Base-by-base conservation (phyloP, 805 yeast genomes). In the Candida krabiensis region DNA sequence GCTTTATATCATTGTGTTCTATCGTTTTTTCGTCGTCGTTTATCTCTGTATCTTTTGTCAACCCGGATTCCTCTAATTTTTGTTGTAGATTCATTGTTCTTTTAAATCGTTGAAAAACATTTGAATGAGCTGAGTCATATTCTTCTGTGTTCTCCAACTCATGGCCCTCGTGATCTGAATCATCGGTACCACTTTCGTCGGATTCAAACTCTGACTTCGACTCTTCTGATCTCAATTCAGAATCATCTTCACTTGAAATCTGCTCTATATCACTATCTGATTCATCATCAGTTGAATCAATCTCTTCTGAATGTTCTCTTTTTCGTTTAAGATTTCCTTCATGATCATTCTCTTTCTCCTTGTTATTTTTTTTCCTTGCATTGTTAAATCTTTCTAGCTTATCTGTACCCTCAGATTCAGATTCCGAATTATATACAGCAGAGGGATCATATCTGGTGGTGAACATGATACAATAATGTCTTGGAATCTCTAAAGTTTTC, bases 51-150 rank as follows among this genome's bases (percentile, higher is more conserved):
- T 33, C 48, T 4, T 41, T 42, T 0, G 47, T 48, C 8, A 36
- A 32, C 9, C 44, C 56, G 5, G 41, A 40, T 9, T 46, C 43
- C 19, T 34, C 43, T 13, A 48, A 17, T 31, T 49, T 30, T 4
- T 46, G 29, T 28, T 60, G 63, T 9, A 53, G 33, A n/a, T 43
- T 45, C 50, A 60, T 52, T 11, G 73, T 57, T 1, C 75, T 60
- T 44, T 69, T 67, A 58, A 81, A 82, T 52, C 84, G 70, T 13
- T 71, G 60, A 11, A 83, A 60, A 11, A 84, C 68, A 0, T 74
- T 56, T 3, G 70, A 60, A 55, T 78, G 83, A 43, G 76, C 75
- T 3, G 36, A 38, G 8, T 19, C n/a, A 12, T 16, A 26, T 36
- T 49, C 16, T 38, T 42, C 13, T 13, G 28, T 32, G 27, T 19